Conservation (phyloP, 306 rosid genomes). For the Dicorynia guianensis region DNA sequence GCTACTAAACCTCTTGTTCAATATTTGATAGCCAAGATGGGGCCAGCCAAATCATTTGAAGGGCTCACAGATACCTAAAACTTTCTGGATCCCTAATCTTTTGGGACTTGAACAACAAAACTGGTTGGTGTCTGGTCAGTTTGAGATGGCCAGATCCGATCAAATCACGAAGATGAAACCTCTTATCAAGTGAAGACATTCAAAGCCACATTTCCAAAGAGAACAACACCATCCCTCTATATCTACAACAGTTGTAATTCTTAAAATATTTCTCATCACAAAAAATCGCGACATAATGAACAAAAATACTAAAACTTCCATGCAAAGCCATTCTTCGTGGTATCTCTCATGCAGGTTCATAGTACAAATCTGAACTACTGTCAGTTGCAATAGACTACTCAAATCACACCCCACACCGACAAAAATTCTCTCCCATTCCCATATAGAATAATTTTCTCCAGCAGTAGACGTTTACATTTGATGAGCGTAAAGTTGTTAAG, state of each 20-base stretch:
- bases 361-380: conserved; percentile 27
- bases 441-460: conserved; percentile 14
- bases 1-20: conserved; percentile 32
- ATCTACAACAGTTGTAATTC: conserved; percentile 55
- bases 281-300: conserved; percentile 3
- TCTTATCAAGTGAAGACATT: conserved; percentile 78
- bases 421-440: conserved; percentile 7
- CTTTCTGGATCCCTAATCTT: conserved; percentile 60
- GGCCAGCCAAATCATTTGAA: conserved; percentile 25
- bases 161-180: conserved; percentile 89
- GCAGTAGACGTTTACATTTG: conserved; percentile 24
- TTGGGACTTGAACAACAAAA: conserved; percentile 70
- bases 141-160: conserved; percentile 86
- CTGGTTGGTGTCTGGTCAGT: conserved; percentile 73
- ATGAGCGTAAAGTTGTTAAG: conserved; percentile 4
- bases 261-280: background rate
- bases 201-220: conserved; percentile 84
- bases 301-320: background rate
- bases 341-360: background rate
- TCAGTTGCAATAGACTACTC: conserved; percentile 25
- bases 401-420: conserved; percentile 11
- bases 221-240: conserved; percentile 81
- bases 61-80: conserved; percentile 19
- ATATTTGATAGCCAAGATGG: conserved; percentile 27
- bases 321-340: background rate